Evolutionary conservation across 2,329 filamentous ascomycete genomes (phyloP), one percentile per base, ranked within the genome.

Genomic region (Fusarium sp.): DNA sequence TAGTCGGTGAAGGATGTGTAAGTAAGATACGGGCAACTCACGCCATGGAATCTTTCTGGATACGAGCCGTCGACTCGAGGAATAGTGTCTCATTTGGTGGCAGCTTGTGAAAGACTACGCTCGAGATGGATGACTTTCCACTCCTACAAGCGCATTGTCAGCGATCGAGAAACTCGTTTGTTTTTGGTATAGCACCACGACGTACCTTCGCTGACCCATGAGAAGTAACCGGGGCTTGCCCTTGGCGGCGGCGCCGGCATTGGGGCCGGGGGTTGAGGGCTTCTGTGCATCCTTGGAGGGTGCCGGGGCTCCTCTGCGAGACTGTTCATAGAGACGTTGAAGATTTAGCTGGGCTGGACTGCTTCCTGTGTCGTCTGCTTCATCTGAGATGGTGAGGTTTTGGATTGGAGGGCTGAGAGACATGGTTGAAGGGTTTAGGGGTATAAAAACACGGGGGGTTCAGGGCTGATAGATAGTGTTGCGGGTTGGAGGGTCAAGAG

Each of bases 71-170:
- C 1, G 96, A 97, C 82, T 98, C 96, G 20, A 99, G 89, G 79
- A 98, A 99, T 18, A 99, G 85, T 0, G 96, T 98, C 85, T 99
- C 97, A 77, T 94, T 97, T 3, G 96, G 95, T 4, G 96, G 94
- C 80, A 98, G 92, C 82, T 99, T 99, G 84, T 98, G 95, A 80
- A 99, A 98, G n/a, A 99, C 96, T 57, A 99, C 97, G 80, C 95
- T 98, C 29, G 95, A 96, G 81, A 99, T 98, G 7, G 96, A 99
- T 1, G 96, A 98, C 82, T 99, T 99, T 70, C 96, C 96, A 80
- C 95, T 98, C 85, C 96, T 99, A 13, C 7, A 35, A 37, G 16
- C 34, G 45, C 10, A 29, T n/a, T 6, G 18, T 52, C 27, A 52
- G 27, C 47, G 27, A 29, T 13, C 10, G 24, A 50, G 45, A 31